A percentile compares a stretch with the other conserved stretches of the same genome.
Conservation (phyloP, 2,329 filamentous ascomycete species). For the Mariannaea sp. region DNA sequence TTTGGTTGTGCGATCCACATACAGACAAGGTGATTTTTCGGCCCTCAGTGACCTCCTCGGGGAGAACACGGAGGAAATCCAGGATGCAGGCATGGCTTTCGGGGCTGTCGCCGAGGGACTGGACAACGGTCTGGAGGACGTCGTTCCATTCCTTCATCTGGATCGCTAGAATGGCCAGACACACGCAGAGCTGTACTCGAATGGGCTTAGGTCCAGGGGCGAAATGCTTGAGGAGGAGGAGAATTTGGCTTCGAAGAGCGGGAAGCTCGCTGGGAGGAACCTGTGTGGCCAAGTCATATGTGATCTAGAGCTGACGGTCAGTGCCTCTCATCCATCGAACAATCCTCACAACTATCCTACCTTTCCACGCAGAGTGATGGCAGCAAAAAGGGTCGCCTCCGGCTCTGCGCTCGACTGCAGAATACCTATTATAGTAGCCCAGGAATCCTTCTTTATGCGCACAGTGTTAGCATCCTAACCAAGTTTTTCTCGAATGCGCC, state of each 20-base stretch:
- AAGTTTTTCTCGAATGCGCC: background rate
- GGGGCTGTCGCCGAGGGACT: conserved; percentile 74
- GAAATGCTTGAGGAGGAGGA: conserved; percentile 80
- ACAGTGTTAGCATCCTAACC: conserved; percentile 19
- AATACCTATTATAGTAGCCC: conserved; percentile 85
- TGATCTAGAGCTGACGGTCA: conserved; percentile 66
- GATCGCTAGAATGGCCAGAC: conserved; percentile 90
- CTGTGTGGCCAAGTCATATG: conserved; percentile 88
- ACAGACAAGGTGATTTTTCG: conserved; percentile 99
- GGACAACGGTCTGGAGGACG: conserved; percentile 81
- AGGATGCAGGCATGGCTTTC: conserved; percentile 85
- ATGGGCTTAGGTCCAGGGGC: conserved; percentile 82
- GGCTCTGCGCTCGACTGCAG: conserved; percentile 80
- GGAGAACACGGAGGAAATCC: conserved; percentile 94
- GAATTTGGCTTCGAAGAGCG: conserved; percentile 80
- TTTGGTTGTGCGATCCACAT: conserved; percentile 71
- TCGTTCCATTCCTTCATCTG: conserved; percentile 97
- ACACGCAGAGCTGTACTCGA: conserved; percentile 91
- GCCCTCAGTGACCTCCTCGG: conserved; percentile 98
- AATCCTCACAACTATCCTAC: conserved; percentile 51
- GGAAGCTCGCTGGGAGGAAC: conserved; percentile 76
- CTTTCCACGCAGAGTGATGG: conserved; percentile 97
- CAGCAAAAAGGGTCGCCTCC: conserved; percentile 92
- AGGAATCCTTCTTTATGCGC: conserved; percentile 78
- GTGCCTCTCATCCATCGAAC: background rate